A percentile compares a stretch with the other conserved stretches of the same genome.
Conservation (phyloP, 768 basidiomycete genomes). For the Russula abietina region DNA sequence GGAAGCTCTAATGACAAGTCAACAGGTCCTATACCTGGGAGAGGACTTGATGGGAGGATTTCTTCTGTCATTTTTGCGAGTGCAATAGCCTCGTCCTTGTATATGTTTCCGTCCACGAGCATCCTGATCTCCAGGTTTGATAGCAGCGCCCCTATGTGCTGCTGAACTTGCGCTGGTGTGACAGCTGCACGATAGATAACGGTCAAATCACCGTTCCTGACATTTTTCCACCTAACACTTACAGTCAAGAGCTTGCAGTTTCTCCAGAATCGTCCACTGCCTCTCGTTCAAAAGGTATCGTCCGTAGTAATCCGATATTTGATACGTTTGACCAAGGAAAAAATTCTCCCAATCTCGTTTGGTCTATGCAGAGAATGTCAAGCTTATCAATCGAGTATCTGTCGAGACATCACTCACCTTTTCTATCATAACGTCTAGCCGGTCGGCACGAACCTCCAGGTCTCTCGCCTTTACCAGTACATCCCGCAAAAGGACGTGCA, state of each 20-base stretch:
- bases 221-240: slow-evolving; percentile 30
- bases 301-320: slow-evolving; percentile 69
- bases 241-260: slow-evolving; percentile 70
- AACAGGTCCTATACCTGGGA: slow-evolving; percentile 49
- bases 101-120: slow-evolving; percentile 78
- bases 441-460: slow-evolving; percentile 58
- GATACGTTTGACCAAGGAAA: slow-evolving; percentile 76
- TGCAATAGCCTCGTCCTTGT: slow-evolving; percentile 71
- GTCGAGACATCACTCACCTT: slow-evolving; percentile 44
- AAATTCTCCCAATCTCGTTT: slow-evolving; percentile 82
- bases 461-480: slow-evolving; percentile 64
- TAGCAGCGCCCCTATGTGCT: slow-evolving; percentile 54
- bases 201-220: background rate
- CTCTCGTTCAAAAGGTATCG: slow-evolving; percentile 64
- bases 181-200: slow-evolving; percentile 45
- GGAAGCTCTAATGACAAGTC: slow-evolving; percentile 60
- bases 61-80: slow-evolving; percentile 69
- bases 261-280: slow-evolving; percentile 74
- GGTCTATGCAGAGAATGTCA: slow-evolving; percentile 39
- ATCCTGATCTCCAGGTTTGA: slow-evolving; percentile 62
- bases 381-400: background rate
- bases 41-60: slow-evolving; percentile 48
- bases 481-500: slow-evolving; percentile 62
- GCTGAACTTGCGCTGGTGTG: slow-evolving; percentile 61
- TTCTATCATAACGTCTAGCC: slow-evolving; percentile 79